Evolutionary conservation across 2,329 filamentous ascomycete genomes (phyloP).

Genomic region (Scleromitrula shiraiana): DNA sequence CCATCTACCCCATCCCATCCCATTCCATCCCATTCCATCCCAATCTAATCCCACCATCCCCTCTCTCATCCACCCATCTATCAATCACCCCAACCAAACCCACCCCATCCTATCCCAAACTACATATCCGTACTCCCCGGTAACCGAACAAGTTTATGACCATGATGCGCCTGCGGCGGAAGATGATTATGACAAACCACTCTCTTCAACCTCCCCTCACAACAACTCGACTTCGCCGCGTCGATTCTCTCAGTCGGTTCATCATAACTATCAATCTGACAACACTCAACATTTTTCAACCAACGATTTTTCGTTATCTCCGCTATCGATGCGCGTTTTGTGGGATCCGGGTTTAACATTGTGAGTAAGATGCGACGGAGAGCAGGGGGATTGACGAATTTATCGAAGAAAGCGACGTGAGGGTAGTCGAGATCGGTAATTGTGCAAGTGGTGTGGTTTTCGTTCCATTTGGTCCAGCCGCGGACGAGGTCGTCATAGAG

Average conservation of each 20-base stretch:
- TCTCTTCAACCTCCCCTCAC: constrained; percentile 37
- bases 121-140: constrained; percentile 25
- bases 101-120: background rate
- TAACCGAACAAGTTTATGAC: constrained; percentile 24
- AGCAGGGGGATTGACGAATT: constrained; percentile 54
- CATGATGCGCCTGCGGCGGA: constrained; percentile 17
- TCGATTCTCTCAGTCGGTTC: constrained; percentile 53
- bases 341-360: constrained; percentile 77
- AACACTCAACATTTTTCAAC: constrained; percentile 70
- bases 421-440: constrained; percentile 58
- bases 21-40: background rate
- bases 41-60: background rate
- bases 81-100: background rate
- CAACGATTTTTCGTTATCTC: constrained; percentile 64
- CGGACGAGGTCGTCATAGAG: constrained; percentile 55
- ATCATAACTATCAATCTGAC: constrained; percentile 62
- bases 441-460: constrained; percentile 39
- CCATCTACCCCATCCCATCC: background rate
- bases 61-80: background rate
- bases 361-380: constrained; percentile 64
- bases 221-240: constrained; percentile 39
- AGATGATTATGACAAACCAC: constrained; percentile 28
- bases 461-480: constrained; percentile 63
- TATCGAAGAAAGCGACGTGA: constrained; percentile 56
- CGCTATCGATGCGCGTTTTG: constrained; percentile 59